Base-by-base conservation (phyloP, 2,329 filamentous ascomycete genomes). In the Zymoseptoria passerinii region DNA sequence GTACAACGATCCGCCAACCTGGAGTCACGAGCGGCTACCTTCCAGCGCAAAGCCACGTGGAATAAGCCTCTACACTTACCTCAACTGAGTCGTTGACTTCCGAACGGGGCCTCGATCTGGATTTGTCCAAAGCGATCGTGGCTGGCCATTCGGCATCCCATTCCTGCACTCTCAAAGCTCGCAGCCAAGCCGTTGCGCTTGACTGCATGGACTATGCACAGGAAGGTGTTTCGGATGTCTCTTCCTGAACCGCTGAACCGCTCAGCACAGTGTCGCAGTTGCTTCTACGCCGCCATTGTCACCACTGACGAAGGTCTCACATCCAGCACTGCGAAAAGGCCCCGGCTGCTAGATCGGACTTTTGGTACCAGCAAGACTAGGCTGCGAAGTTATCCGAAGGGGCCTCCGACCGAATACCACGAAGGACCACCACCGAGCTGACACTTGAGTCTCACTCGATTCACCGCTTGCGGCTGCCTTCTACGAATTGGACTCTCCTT, bases 181-280 rank as follows among this genome's bases (percentile, higher is more conserved):
- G 35, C 35, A 44, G 35, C 35, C 35, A 44, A 44, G 35, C 35
- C 35, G 35, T 44, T 44, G 35, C 35, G 35, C 35, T 44, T 44
- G 35, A 44, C 35, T 44, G 35, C 35, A 44, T 44, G 35, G 13
- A 44, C n/a, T 44, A 44, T 44, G 35, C 35, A 44, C 35, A 16
- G 35, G 35, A 44, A 44, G 35, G 54, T 63, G 61, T 68, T 62
- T 67, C 64, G 63, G 63, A 65, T 51, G 57, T 61, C 56, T 53
- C 57, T 57, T 50, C 53, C 58, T 60, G 50, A 50, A 50, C 57
- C 61, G 52, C 58, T 60, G 50, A 50, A 50, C 57, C 61, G 52
- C 53, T 63, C 60, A 58, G 59, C 52, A 53, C 59, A 53, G 54
- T 52, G 53, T 60, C 54, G 52, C 58, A 19, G 16, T 44, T 44